A percentile compares a stretch with the other conserved stretches of the same genome.
Evolutionary conservation across 768 basidiomycete species (phyloP).

Genomic region (Daedaleopsis sinensis): DNA sequence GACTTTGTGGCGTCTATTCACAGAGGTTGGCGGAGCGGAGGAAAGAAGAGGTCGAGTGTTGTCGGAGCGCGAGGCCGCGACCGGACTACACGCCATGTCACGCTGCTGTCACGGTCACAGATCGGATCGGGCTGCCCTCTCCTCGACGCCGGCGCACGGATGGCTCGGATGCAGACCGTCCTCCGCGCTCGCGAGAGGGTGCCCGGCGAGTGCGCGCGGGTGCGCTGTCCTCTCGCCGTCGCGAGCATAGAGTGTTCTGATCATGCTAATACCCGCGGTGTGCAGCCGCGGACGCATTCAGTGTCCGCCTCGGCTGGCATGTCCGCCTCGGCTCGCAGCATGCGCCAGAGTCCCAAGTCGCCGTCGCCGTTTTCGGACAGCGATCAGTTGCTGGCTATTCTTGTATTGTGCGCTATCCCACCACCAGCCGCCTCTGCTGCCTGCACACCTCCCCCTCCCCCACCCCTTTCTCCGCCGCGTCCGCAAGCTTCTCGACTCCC

Average conservation of each 20-base stretch:
- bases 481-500: background rate
- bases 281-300: background rate
- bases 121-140: slow-evolving; percentile 8
- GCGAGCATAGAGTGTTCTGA: too few species aligned
- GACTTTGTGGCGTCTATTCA: slow-evolving; percentile 6
- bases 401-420: slow-evolving; percentile 16
- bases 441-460: slow-evolving; percentile 3
- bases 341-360: slow-evolving; percentile 11
- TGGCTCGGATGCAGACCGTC: too few species aligned
- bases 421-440: slow-evolving; percentile 1
- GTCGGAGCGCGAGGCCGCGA: slow-evolving; percentile 1
- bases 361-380: slow-evolving; percentile 14
- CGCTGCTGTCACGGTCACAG: background rate
- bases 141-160: too few species aligned
- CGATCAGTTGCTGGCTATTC: slow-evolving; percentile 14
- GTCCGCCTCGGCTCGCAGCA: background rate
- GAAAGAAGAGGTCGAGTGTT: slow-evolving; percentile 5
- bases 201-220: background rate
- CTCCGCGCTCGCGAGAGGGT: background rate
- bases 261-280: too few species aligned
- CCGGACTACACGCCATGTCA: background rate
- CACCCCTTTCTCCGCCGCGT: background rate
- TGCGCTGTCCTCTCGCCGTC: too few species aligned
- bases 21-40: slow-evolving; percentile 13
- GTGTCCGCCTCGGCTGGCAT: background rate